Conservation (phyloP, 768 basidiomycete species). For the Lactarius hengduanensis region DNA sequence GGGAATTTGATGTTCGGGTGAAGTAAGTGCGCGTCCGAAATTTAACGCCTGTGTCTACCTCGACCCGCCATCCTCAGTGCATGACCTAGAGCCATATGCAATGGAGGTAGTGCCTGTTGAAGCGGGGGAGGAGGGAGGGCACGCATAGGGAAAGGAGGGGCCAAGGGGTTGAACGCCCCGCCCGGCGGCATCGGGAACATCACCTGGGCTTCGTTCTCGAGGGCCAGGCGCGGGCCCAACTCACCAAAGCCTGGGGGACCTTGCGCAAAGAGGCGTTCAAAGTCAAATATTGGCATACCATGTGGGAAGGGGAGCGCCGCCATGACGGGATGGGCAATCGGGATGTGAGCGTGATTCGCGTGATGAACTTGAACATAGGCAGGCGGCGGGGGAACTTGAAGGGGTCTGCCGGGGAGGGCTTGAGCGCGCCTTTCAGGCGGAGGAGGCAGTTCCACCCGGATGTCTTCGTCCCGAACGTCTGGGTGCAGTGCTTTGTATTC, state of each 20-base stretch:
- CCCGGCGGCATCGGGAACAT: constrained; percentile 8
- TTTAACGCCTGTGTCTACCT: constrained; percentile 6
- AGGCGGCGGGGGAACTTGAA: not conserved
- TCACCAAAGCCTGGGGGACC: not conserved
- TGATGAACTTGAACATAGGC: constrained; percentile 23
- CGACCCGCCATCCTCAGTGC: constrained; percentile 11
- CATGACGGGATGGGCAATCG: constrained; percentile 22
- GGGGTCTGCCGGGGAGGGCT: not conserved
- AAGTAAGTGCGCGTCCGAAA: not conserved
- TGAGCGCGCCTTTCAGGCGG: not conserved
- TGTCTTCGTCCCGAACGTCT: constrained; percentile 55
- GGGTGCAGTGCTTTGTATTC: constrained; percentile 60
- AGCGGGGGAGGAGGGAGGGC: constrained; percentile 2
- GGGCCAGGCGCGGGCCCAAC: not conserved
- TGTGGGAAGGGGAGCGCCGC: constrained; percentile 10
- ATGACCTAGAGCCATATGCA: not conserved
- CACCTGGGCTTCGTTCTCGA: not conserved
- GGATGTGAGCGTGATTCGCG: constrained; percentile 18
- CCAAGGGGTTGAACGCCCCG: not conserved
- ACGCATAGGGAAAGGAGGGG: not conserved
- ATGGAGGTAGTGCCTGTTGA: constrained; percentile 1
- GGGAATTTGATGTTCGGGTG: not conserved
- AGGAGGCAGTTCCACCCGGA: constrained; percentile 64
- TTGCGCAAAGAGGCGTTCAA: constrained; percentile 13
- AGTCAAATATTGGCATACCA: not conserved